Evolutionary conservation across 768 basidiomycete genomes (phyloP).

Genomic region (Chalciporus sphaerocephalus): DNA sequence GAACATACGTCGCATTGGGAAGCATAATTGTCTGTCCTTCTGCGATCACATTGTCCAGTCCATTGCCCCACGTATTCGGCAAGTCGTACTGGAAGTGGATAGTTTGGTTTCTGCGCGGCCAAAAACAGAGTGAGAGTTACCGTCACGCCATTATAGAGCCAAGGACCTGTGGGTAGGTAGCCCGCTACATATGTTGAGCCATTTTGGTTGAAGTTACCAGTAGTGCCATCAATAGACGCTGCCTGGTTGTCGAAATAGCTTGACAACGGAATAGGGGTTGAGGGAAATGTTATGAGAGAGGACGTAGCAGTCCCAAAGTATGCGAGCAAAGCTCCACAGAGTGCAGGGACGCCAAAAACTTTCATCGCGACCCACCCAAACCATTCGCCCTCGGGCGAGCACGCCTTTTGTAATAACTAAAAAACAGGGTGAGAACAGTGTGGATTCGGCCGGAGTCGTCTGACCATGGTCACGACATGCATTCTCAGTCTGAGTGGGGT

Average conservation of each 20-base stretch:
- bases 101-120: background rate
- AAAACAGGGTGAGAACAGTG: conserved; percentile 1
- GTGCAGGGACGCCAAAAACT: conserved; percentile 17
- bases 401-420: conserved; percentile 11
- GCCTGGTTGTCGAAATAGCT: conserved; percentile 41
- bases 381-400: conserved; percentile 10
- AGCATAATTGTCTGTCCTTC: conserved; percentile 39
- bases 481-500: background rate
- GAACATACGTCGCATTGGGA: conserved; percentile 32
- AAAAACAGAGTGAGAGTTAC: conserved; percentile 20
- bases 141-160: conserved; percentile 37
- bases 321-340: conserved; percentile 21
- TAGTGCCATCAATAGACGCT: conserved; percentile 36
- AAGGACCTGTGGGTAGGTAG: conserved; percentile 38
- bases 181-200: conserved; percentile 40
- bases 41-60: conserved; percentile 43
- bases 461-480: conserved; percentile 12
- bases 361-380: conserved; percentile 10
- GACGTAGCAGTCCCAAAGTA: conserved; percentile 11
- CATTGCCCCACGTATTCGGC: conserved; percentile 38
- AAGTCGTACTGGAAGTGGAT: conserved; percentile 37
- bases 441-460: background rate
- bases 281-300: conserved; percentile 30
- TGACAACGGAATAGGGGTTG: conserved; percentile 28
- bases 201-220: conserved; percentile 37